Evolutionary conservation across 106 monocot genomes (phyloP).

Genomic region (Acanthochlamys bracteata): DNA sequence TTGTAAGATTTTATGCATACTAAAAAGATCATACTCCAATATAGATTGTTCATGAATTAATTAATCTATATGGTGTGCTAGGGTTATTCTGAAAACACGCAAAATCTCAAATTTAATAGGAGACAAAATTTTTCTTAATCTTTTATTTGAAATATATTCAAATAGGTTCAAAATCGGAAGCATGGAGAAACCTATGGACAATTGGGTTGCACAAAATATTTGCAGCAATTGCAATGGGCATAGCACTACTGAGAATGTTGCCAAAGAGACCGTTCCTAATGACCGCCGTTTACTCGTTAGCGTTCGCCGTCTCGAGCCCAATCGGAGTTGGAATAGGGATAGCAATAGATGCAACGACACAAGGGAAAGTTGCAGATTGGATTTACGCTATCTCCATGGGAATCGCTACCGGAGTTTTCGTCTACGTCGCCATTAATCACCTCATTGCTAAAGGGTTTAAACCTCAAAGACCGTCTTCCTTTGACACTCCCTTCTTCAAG

Average conservation of each 20-base stretch:
- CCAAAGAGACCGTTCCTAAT: slow-evolving; percentile 42
- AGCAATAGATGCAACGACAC: slow-evolving; percentile 47
- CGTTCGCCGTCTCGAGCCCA: slow-evolving; percentile 66
- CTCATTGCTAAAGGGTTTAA: slow-evolving; percentile 50
- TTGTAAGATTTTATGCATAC: no score
- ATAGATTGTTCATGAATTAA: no score
- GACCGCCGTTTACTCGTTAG: slow-evolving; percentile 39
- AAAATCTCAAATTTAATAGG: no score
- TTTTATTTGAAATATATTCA: no score
- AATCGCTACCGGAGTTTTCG: slow-evolving; percentile 52
- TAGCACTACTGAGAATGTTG: slow-evolving; percentile 51
- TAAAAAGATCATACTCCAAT: no score
- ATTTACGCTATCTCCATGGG: slow-evolving; percentile 65
- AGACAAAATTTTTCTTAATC: no score
- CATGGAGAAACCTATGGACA: slow-evolving; percentile 66
- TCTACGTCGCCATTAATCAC: slow-evolving; percentile 69
- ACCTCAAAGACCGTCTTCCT: slow-evolving; percentile 17
- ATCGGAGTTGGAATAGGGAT: slow-evolving; percentile 64
- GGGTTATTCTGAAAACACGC: no score
- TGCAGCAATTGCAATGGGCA: slow-evolving; percentile 67
- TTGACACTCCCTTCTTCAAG: slow-evolving; percentile 41
- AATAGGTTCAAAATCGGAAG: slow-evolving; percentile 27
- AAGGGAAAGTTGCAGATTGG: slow-evolving; percentile 46
- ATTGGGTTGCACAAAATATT: slow-evolving; percentile 56
- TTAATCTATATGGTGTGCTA: no score